Evolutionary conservation across 2,329 filamentous ascomycete genomes (phyloP).

Genomic region (Verticillium nubilum): DNA sequence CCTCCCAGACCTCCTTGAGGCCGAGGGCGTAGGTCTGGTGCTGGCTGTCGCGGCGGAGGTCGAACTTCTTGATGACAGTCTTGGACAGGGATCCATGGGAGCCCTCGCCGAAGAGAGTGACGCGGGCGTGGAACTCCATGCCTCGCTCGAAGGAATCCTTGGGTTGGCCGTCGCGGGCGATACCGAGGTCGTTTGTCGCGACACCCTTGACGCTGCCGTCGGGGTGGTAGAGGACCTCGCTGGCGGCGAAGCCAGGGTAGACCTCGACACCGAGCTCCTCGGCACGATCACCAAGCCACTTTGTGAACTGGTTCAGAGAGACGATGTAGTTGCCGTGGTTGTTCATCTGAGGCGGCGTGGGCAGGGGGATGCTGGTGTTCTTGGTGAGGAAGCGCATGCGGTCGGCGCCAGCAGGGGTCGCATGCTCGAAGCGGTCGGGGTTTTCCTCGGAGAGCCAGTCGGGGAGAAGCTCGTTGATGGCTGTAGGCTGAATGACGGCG

Average conservation of each 20-base stretch:
- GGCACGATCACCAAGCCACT: conserved; percentile 94
- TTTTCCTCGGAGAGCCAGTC: conserved; percentile 92
- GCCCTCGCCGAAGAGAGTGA: conserved; percentile 89
- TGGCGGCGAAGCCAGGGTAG: conserved; percentile 92
- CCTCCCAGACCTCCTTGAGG: conserved; percentile 96
- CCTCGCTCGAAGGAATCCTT: conserved; percentile 92
- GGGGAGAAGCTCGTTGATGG: conserved; percentile 84
- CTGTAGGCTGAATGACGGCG: conserved; percentile 86
- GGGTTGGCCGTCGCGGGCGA: conserved; percentile 73
- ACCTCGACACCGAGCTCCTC: conserved; percentile 95
- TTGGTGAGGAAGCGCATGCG: conserved; percentile 94
- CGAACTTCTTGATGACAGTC: conserved; percentile 90
- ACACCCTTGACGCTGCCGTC: conserved; percentile 91
- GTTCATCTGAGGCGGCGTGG: conserved; percentile 92
- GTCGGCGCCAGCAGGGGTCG: conserved; percentile 77
- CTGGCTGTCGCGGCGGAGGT: conserved; percentile 81
- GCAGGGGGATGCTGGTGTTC: conserved; percentile 66
- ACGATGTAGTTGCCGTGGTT: conserved; percentile 98
- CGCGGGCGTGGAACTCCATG: conserved; percentile 94
- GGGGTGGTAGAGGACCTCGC: conserved; percentile 79
- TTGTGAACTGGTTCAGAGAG: conserved; percentile 88
- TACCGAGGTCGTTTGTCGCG: conserved; percentile 89
- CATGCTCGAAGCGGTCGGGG: conserved; percentile 78
- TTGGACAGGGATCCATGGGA: conserved; percentile 95
- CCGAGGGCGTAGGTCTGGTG: conserved; percentile 94